phyloP scores from a whole-genome alignment of 345 rosid species.

The Rhizophora apiculata region DNA sequence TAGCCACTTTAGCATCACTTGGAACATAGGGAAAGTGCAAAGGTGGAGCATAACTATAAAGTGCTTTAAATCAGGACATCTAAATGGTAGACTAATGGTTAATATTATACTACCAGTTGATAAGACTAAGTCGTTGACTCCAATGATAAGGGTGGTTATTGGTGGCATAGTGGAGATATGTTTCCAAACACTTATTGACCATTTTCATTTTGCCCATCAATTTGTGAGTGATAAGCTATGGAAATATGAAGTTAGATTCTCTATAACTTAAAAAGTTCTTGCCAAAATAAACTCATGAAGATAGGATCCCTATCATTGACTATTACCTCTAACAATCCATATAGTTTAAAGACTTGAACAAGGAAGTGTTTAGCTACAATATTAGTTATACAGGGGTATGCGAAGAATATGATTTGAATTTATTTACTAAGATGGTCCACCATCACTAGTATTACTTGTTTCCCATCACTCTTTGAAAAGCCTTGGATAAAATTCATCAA shows the following conservation, averaged over 20 bases:
- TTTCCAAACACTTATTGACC: neutral
- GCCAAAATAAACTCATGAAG: neutral
- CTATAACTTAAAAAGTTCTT: neutral
- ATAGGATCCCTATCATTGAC: neutral
- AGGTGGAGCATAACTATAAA: no score
- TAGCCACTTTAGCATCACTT: no score
- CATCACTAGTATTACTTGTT: neutral
- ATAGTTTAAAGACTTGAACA: neutral
- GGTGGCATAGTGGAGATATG: neutral
- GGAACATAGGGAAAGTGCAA: no score
- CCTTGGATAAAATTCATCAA: neutral
- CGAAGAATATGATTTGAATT: neutral
- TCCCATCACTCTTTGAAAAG: neutral
- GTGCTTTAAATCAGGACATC: no score
- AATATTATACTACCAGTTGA: no score
- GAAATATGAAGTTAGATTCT: neutral
- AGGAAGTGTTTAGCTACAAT: no score
- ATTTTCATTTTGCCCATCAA: neutral
- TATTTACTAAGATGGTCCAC: neutral
- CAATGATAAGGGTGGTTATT: neutral
- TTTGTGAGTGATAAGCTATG: neutral
- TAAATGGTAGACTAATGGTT: no score
- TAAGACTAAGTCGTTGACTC: no score
- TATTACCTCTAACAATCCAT: neutral
- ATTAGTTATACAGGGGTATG: no score